A percentile compares a stretch with the other conserved stretches of the same genome.
These are phyloP conservation scores for Camellia sinensis DNA, from an alignment of 148 eudicot genomes.

Conservation along the genomic window DNA sequence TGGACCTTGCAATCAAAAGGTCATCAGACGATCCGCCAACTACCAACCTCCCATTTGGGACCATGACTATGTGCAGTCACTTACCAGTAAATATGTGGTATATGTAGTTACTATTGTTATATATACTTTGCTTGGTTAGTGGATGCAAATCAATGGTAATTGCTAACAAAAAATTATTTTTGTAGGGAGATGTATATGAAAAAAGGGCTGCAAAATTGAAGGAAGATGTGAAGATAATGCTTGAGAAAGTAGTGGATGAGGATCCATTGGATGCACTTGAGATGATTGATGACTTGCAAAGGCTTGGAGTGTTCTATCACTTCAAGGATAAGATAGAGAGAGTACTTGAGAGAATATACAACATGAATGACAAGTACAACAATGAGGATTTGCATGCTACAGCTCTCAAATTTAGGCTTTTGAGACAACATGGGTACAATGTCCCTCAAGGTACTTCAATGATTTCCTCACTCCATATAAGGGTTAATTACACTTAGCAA, in stretches of 20 bases:
- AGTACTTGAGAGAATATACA: conserved; percentile 4
- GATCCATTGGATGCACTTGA: conserved; percentile 13
- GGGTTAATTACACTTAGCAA: too few relatives aligned
- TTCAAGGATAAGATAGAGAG: neutral
- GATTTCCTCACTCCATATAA: neutral
- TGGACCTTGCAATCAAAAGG: neutral
- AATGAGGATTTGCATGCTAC: conserved; percentile 14
- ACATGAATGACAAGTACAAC: neutral
- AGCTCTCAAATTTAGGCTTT: conserved; percentile 26
- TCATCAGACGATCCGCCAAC: neutral
- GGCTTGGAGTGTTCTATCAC: conserved; percentile 27
- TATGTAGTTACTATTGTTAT: too few relatives aligned
- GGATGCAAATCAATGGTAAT: too few relatives aligned
- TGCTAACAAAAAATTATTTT: too few relatives aligned
- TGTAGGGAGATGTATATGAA: neutral
- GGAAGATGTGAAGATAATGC: neutral
- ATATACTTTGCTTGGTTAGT: too few relatives aligned
- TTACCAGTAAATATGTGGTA: neutral
- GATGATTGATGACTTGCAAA: conserved; percentile 26
- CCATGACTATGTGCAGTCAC: neutral
- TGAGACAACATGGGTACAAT: conserved; percentile 25
- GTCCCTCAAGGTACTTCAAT: conserved; percentile 23
- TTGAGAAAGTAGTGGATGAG: neutral
- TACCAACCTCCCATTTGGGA: conserved; percentile 4
- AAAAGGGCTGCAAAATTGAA: neutral